Base-by-base conservation (phyloP, 2,329 filamentous ascomycete species). In the Penicillium polonicum region DNA sequence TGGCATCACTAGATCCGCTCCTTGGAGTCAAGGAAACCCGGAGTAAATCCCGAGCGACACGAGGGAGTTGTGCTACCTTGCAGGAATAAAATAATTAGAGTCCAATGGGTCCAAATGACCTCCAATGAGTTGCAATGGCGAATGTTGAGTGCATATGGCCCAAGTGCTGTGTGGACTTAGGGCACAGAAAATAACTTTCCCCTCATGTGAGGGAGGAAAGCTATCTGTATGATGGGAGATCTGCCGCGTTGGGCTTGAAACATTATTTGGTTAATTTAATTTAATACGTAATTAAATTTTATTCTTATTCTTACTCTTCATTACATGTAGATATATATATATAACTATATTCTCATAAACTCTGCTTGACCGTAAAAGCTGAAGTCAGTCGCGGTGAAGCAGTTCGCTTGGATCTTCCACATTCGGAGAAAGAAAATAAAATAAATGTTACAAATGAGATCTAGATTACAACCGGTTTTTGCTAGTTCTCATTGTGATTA, bases 31-130 rank as follows among this genome's bases (percentile, higher is more conserved):
- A 19, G n/a, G 27, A 23, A 43, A 44, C 44, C 42, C 50, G 4
- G 45, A 50, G 42, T 48, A 48, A 52, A 62, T 48, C 19, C 57
- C 29, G 49, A 43, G 45, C 53, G 58, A 61, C 65, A 67, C 65
- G 65, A 67, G 63, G 63, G 52, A 58, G n/a, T 41, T 7, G 42
- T 46, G 49, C 33, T 25, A 60, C 63, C 59, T 66, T 61, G 57
- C 63, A 66, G 55, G 8, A 59, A 45, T 31, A 36, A 38, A 53
- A 51, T 23, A 31, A 38, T 36, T n/a, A 25, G 36, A 43, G 4
- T 27, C 23, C 4, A 43, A 27, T 43, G 17, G 21, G 23, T 44
- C 17, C 15, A 48, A 48, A 23, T 35, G 9, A 48, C 45, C 42
- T 29, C 25, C n/a, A 33, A 15, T 33, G 27, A 33, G n/a, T 33